Conservation (phyloP, 176 grass and related monocot genomes). For the Carex cristatella region DNA sequence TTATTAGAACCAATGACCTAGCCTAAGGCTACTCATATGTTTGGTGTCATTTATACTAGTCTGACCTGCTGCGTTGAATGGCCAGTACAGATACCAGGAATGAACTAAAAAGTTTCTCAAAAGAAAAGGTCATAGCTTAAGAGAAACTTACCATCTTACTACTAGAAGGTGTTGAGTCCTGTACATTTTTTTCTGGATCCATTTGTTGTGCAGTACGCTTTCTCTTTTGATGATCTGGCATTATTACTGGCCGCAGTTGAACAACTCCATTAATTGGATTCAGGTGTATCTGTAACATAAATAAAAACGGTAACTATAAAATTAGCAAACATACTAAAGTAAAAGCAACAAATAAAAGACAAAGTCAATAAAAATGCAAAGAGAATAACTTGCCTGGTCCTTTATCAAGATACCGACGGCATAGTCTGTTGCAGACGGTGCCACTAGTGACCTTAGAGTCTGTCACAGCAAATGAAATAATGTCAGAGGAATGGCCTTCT, state of each 20-base stretch:
- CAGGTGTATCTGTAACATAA: constrained; percentile 62
- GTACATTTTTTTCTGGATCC: background rate
- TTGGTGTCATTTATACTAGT: background rate
- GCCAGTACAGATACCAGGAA: background rate
- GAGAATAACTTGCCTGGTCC: constrained; percentile 50
- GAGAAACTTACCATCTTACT: constrained; percentile 15
- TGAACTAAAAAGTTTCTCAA: background rate
- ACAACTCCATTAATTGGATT: constrained; percentile 74
- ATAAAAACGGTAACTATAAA: constrained; percentile 17
- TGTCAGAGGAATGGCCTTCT: background rate
- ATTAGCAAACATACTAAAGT: background rate
- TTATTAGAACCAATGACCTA: background rate
- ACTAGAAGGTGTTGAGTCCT: background rate
- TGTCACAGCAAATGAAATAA: constrained; percentile 29
- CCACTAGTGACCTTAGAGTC: constrained; percentile 67
- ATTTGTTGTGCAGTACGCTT: constrained; percentile 18
- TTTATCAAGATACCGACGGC: constrained; percentile 62
- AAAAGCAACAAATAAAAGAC: background rate
- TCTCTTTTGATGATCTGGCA: constrained; percentile 14
- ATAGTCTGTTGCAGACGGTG: constrained; percentile 53
- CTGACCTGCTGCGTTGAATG: background rate
- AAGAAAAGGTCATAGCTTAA: background rate
- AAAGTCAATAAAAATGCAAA: background rate
- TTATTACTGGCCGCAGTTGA: constrained; percentile 58
- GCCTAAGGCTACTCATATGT: background rate